Percentiles rank a stretch among this genome's conserved stretches.
Conservation (phyloP, 176 grass and related monocot genomes). For the Melocanna baccifera region DNA sequence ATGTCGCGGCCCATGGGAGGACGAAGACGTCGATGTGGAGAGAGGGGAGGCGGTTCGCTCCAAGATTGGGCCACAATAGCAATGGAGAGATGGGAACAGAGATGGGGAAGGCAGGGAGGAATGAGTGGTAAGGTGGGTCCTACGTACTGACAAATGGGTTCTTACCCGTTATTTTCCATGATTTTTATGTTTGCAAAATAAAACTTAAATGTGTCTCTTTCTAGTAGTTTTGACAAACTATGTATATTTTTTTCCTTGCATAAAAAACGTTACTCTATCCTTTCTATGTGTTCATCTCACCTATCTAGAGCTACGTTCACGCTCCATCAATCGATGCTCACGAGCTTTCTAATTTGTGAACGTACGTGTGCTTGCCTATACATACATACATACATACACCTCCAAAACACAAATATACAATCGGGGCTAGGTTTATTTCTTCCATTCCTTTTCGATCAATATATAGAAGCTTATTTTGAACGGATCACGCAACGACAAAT, state of each 20-base stretch:
- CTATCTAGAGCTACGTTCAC: neutral
- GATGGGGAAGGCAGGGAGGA: no score
- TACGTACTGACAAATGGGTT: neutral
- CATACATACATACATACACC: neutral
- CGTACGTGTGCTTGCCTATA: neutral
- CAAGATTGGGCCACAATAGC: no score
- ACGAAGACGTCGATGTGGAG: no score
- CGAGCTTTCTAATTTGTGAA: neutral
- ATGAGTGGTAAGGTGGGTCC: no score
- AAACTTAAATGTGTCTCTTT: neutral
- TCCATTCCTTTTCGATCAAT: neutral
- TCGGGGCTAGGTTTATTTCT: neutral
- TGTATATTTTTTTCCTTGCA: neutral
- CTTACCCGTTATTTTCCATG: neutral
- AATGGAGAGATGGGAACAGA: no score
- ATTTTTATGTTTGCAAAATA: no score
- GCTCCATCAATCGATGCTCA: neutral
- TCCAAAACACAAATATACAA: neutral
- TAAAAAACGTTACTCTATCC: neutral
- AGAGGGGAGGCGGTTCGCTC: no score
- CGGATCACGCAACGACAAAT: conserved; percentile 1
- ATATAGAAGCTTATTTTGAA: neutral
- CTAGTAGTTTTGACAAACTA: neutral
- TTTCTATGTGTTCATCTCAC: neutral
- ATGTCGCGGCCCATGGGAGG: no score